Percentiles rank a stretch among this genome's conserved stretches.
Evolutionary conservation across 352 stramenopile genomes (phyloP).

Genomic region (Pythium periplocum): DNA sequence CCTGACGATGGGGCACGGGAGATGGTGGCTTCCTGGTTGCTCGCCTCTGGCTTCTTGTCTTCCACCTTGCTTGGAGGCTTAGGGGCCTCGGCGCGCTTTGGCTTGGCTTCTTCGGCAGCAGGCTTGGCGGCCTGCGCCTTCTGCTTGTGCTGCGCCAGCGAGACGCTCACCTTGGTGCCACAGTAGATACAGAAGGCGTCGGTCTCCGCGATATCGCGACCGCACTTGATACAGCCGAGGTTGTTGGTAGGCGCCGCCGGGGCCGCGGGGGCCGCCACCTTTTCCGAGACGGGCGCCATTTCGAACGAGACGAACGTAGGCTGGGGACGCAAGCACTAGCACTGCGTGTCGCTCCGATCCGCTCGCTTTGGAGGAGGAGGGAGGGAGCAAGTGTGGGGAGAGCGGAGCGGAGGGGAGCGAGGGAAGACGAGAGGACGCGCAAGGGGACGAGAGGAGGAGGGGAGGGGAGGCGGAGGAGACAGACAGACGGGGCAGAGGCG

Average conservation of each 20-base stretch:
- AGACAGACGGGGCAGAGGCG: background rate
- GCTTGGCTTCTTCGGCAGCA: background rate
- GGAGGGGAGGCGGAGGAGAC: background rate
- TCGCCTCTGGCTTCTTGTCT: background rate
- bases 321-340: too few relatives aligned
- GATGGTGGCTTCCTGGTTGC: background rate
- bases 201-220: constrained; percentile 56
- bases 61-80: background rate
- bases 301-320: too few relatives aligned
- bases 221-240: constrained; percentile 72
- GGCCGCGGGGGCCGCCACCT: constrained; percentile 23
- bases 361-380: too few relatives aligned
- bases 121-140: constrained; percentile 4
- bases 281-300: constrained; percentile 71
- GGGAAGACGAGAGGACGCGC: background rate
- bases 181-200: constrained; percentile 88
- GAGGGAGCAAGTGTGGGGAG: background rate
- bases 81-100: constrained; percentile 7
- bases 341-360: too few relatives aligned
- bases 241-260: constrained; percentile 35
- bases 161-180: constrained; percentile 75
- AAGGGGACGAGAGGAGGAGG: background rate
- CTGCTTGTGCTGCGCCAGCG: constrained; percentile 49
- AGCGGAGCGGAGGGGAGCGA: background rate
- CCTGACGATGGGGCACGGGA: background rate